These are phyloP conservation scores for Tilletia caries DNA, from an alignment of 1,284 basidiomycete species.

Conservation along the genomic window DNA sequence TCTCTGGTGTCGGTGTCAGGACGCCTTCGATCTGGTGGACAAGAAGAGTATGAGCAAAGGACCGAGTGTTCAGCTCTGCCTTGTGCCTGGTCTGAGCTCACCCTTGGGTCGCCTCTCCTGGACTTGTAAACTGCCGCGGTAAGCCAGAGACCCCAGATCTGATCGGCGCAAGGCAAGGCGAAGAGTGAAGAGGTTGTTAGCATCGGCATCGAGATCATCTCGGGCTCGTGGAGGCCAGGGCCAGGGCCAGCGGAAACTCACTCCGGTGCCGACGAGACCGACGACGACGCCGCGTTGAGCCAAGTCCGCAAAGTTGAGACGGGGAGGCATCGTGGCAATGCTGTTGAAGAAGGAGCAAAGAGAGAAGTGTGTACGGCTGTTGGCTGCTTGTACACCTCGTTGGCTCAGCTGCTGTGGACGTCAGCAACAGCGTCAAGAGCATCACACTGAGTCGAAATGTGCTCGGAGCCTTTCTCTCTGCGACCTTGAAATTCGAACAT, in stretches of 20 bases:
- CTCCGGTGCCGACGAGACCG: constrained; percentile 41
- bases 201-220: too few relatives aligned
- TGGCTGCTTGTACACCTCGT: too few relatives aligned
- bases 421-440: too few relatives aligned
- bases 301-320: constrained; percentile 27
- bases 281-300: constrained; percentile 40
- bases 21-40: background rate
- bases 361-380: background rate
- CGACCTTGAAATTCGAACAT: too few relatives aligned
- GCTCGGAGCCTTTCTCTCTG: background rate
- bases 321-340: constrained; percentile 26
- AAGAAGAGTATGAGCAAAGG: background rate
- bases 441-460: too few relatives aligned
- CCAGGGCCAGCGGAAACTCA: constrained; percentile 24
- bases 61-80: too few relatives aligned
- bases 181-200: background rate
- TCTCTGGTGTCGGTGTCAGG: constrained; percentile 11
- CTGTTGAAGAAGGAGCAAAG: background rate
- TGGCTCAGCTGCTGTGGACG: background rate
- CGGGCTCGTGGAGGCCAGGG: background rate
- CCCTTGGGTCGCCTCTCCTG: constrained; percentile 37
- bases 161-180: background rate
- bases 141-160: constrained; percentile 49
- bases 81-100: constrained; percentile 17
- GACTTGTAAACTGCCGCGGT: constrained; percentile 49